Conservation (phyloP, 2,329 filamentous ascomycete genomes). For the Dothiorella sarmentorum region DNA sequence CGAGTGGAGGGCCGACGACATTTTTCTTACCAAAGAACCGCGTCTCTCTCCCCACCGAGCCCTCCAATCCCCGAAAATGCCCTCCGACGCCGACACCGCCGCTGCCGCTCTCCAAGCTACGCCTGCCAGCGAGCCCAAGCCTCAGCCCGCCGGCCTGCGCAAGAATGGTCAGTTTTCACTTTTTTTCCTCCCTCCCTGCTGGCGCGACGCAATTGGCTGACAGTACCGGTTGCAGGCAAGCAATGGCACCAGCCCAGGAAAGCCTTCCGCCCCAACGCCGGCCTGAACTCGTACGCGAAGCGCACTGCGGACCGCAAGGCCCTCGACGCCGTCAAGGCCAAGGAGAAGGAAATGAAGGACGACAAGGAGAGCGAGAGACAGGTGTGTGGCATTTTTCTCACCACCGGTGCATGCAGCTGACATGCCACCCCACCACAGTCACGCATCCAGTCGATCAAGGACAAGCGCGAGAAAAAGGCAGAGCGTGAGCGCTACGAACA, state of each 20-base stretch:
- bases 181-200: neutral
- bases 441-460: constrained; percentile 75
- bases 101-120: constrained; percentile 28
- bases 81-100: constrained; percentile 4
- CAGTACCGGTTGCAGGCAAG: constrained; percentile 66
- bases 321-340: constrained; percentile 76
- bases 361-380: constrained; percentile 89
- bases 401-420: neutral
- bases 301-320: constrained; percentile 67
- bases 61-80: constrained; percentile 10
- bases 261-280: constrained; percentile 77
- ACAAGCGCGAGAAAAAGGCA: constrained; percentile 82
- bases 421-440: constrained; percentile 51
- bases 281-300: constrained; percentile 75
- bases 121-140: constrained; percentile 33
- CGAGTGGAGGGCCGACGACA: constrained; percentile 5
- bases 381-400: constrained; percentile 51
- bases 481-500: constrained; percentile 91
- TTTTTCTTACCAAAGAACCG: constrained; percentile 17
- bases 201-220: constrained; percentile 5
- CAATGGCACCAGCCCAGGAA: constrained; percentile 85
- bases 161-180: constrained; percentile 65
- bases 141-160: constrained; percentile 60
- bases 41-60: constrained; percentile 3
- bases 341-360: constrained; percentile 92